Percentiles rank a stretch among this genome's conserved stretches.
These are phyloP conservation scores for Macrophomina phaseolina DNA, from an alignment of 2,329 filamentous ascomycete genomes.

Conservation along the genomic window DNA sequence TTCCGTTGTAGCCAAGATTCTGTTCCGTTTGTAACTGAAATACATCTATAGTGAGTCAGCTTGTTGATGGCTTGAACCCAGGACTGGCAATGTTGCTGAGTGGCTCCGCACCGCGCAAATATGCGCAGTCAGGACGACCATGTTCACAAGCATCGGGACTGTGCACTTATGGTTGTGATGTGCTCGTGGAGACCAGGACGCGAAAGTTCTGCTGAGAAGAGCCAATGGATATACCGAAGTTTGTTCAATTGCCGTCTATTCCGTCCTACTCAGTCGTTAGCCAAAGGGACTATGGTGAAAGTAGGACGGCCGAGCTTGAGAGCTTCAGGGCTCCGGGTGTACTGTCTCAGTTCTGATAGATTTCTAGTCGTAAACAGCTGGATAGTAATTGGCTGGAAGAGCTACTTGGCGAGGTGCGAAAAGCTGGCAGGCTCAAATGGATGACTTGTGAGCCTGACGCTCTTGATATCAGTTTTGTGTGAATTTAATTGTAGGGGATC, in stretches of 20 bases:
- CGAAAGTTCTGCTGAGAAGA: slow-evolving; percentile 46
- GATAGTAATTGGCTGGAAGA: no score
- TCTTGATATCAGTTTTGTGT: no score
- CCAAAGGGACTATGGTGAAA: not conserved
- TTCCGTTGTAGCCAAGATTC: slow-evolving; percentile 35
- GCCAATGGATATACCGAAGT: slow-evolving; percentile 47
- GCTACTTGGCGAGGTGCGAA: no score
- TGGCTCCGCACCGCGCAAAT: slow-evolving; percentile 38
- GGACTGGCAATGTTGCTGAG: slow-evolving; percentile 39
- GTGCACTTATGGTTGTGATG: slow-evolving; percentile 38
- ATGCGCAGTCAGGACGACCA: slow-evolving; percentile 31
- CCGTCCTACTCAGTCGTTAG: slow-evolving; percentile 41
- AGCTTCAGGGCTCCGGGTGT: not conserved
- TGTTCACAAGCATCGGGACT: slow-evolving; percentile 40
- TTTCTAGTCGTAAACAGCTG: not conserved
- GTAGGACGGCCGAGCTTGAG: not conserved
- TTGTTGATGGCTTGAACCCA: slow-evolving; percentile 41
- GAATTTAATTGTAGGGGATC: no score
- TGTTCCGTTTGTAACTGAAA: slow-evolving; percentile 28
- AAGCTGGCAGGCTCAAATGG: no score
- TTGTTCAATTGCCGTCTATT: slow-evolving; percentile 50
- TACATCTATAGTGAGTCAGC: slow-evolving; percentile 29
- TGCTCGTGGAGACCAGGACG: slow-evolving; percentile 42
- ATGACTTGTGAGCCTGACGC: no score
- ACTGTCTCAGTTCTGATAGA: not conserved